Conservation (phyloP, 2,329 filamentous ascomycete genomes). For the Paracoccidioides brasiliensis region DNA sequence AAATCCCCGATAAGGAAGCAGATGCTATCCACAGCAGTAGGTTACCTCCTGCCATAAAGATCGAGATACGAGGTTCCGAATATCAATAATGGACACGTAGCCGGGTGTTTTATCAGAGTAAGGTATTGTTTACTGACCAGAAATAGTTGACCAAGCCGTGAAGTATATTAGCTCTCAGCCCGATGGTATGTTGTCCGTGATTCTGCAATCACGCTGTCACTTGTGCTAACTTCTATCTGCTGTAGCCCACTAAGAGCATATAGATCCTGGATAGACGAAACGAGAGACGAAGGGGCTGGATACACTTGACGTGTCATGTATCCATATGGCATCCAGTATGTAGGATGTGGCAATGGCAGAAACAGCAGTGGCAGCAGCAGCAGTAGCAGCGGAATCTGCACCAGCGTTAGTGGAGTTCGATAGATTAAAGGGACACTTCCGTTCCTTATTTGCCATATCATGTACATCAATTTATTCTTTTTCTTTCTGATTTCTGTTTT, state of each 20-base stretch:
- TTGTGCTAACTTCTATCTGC: constrained; percentile 11
- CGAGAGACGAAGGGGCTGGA: neutral
- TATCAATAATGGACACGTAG: too few relatives aligned
- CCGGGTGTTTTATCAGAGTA: neutral
- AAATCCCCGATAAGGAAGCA: constrained; percentile 96
- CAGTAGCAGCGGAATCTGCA: neutral
- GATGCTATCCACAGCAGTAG: constrained; percentile 87
- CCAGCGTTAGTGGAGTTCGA: constrained; percentile 1
- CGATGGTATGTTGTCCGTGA: constrained; percentile 53
- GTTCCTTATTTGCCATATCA: constrained; percentile 23
- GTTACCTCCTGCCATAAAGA: constrained; percentile 22
- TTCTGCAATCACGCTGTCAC: neutral
- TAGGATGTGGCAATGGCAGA: neutral
- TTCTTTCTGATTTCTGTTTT: neutral
- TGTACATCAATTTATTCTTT: constrained; percentile 33
- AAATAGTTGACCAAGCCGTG: constrained; percentile 78
- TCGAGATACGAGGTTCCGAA: too few relatives aligned
- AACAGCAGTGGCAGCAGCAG: neutral
- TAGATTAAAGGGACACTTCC: constrained; percentile 19
- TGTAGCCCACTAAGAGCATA: constrained; percentile 10
- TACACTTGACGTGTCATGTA: neutral
- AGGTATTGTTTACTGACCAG: constrained; percentile 14
- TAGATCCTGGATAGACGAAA: neutral
- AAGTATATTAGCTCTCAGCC: constrained; percentile 89
- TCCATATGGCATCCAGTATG: neutral